phyloP scores from a whole-genome alignment of 768 basidiomycete species.

The Tricholoma bakamatsutake region DNA sequence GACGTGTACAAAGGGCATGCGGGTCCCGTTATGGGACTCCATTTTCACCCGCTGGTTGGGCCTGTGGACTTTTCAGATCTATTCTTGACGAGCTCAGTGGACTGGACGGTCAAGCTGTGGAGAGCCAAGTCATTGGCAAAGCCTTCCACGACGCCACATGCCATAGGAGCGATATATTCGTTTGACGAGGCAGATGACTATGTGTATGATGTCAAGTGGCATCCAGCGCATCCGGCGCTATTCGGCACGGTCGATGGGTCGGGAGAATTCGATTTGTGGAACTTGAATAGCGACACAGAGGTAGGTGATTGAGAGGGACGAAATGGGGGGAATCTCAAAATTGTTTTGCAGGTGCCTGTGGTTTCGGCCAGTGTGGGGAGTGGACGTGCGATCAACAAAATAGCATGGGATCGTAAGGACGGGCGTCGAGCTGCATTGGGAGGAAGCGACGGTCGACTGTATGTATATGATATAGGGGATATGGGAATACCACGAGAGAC shows the following conservation, averaged over 20 bases:
- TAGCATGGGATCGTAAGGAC: constrained; percentile 93
- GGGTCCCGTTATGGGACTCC: constrained; percentile 89
- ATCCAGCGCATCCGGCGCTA: constrained; percentile 88
- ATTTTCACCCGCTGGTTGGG: constrained; percentile 91
- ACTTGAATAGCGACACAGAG: constrained; percentile 94
- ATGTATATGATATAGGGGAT: constrained; percentile 94
- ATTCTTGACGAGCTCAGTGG: constrained; percentile 88
- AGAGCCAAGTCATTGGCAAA: constrained; percentile 73
- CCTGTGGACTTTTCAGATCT: constrained; percentile 94
- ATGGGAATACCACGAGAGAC: constrained; percentile 82
- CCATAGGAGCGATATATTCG: constrained; percentile 76
- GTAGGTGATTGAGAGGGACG: constrained; percentile 40
- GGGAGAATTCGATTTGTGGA: constrained; percentile 96
- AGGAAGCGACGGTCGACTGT: constrained; percentile 86
- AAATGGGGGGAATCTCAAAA: too few relatives aligned
- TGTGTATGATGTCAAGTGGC: constrained; percentile 98
- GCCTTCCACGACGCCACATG: constrained; percentile 54
- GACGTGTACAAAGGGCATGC: constrained; percentile 92
- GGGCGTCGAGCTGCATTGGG: constrained; percentile 87
- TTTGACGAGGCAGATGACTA: constrained; percentile 99
- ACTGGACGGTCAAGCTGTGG: constrained; percentile 99
- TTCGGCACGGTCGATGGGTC: constrained; percentile 94
- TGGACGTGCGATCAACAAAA: constrained; percentile 86
- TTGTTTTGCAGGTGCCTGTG: constrained; percentile 68
- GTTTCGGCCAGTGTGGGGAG: constrained; percentile 81